phyloP scores from a whole-genome alignment of 208 protist species.

The Crithidia sp. region DNA sequence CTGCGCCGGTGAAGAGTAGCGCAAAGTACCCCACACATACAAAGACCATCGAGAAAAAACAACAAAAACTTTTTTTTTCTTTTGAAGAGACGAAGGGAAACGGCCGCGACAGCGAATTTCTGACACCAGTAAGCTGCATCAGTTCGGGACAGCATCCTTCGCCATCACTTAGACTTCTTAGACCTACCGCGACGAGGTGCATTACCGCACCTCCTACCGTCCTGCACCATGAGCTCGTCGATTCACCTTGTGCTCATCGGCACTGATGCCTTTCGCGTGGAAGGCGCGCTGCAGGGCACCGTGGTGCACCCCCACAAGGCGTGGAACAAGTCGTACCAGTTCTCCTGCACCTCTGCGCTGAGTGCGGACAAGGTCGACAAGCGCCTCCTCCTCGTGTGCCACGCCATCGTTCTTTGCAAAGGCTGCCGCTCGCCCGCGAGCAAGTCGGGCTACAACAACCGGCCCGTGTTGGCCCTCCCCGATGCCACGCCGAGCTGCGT shows the following conservation, averaged over 20 bases:
- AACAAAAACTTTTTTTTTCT: no score
- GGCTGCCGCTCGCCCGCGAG: conserved; percentile 45
- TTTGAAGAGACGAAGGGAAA: no score
- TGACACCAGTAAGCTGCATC: no score
- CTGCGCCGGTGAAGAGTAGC: no score
- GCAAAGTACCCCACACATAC: no score
- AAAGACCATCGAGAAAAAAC: no score
- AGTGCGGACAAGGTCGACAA: conserved; percentile 65
- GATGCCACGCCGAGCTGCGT: conserved; percentile 50
- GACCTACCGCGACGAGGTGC: no score
- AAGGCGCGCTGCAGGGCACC: conserved; percentile 53
- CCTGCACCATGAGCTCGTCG: conserved; percentile 20
- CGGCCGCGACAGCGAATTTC: no score
- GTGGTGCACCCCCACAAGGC: conserved; percentile 69
- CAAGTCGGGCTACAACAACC: conserved; percentile 51
- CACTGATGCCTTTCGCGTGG: conserved; percentile 59
- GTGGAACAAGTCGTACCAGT: conserved; percentile 75
- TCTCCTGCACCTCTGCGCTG: conserved; percentile 60
- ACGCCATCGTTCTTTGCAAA: conserved; percentile 71
- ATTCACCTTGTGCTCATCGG: conserved; percentile 74
- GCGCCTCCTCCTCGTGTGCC: conserved; percentile 53
- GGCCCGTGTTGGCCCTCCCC: conserved; percentile 54
- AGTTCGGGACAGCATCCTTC: no score
- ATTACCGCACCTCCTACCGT: no score
- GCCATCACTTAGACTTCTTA: no score